These are phyloP conservation scores for Eleusine indica DNA, from an alignment of 176 grass and related monocot genomes.

Conservation along the genomic window DNA sequence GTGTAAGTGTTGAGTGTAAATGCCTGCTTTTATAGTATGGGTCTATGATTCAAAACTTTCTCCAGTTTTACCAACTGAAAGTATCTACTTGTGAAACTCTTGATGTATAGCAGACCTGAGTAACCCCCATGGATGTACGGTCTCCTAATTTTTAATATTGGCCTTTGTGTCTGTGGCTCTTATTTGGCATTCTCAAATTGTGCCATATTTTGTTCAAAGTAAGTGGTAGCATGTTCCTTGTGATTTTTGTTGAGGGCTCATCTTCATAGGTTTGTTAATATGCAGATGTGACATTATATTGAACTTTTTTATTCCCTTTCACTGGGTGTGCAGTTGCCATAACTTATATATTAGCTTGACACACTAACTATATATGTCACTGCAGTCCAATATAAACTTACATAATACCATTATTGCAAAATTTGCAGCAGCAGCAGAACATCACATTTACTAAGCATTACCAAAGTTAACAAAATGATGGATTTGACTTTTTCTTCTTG, in stretches of 20 bases:
- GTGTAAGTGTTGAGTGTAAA: neutral
- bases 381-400: conserved; percentile 8
- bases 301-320: neutral
- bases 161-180: neutral
- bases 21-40: conserved; percentile 16
- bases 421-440: conserved; percentile 1
- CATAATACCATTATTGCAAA: neutral
- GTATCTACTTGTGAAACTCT: neutral
- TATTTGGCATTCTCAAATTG: neutral
- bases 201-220: neutral
- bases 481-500: neutral
- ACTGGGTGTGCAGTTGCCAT: neutral
- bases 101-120: neutral
- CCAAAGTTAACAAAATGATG: conserved; percentile 3
- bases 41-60: conserved; percentile 11
- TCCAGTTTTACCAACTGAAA: conserved; percentile 9
- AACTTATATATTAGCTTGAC: neutral
- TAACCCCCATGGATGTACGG: neutral
- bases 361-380: neutral
- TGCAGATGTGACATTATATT: conserved; percentile 1
- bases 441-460: neutral
- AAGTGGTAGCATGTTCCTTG: neutral
- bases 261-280: conserved; percentile 13
- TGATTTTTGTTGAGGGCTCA: neutral
- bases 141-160: conserved; percentile 12